A percentile compares a stretch with the other conserved stretches of the same genome.
phyloP scores from a whole-genome alignment of 2,329 filamentous ascomycete species.

The Calonectria honghensis region DNA sequence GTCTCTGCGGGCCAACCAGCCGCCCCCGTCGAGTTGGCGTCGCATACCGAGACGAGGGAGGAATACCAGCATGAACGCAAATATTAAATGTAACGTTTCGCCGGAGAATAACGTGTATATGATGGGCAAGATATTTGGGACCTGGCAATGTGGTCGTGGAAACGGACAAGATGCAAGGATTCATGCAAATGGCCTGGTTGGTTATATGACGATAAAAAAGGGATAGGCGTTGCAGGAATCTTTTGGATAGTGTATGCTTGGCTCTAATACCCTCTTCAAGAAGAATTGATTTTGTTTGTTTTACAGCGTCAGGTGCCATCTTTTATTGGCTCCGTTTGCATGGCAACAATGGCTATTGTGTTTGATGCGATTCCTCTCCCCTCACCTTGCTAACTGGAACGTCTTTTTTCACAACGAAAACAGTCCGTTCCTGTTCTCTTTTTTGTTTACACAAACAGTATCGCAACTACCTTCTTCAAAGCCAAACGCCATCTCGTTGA shows the following conservation, averaged over 20 bases:
- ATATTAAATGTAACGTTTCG: constrained; percentile 14
- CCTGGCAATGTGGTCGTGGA: neutral
- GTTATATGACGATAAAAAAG: constrained; percentile 29
- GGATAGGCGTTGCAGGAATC: constrained; percentile 29
- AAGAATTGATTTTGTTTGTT: constrained; percentile 21
- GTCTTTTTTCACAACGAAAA: neutral
- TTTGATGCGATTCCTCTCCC: constrained; percentile 11
- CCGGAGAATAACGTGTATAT: neutral
- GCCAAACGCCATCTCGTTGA: neutral
- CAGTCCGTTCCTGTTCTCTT: neutral
- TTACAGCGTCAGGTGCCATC: neutral
- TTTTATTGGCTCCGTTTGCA: neutral
- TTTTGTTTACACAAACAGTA: neutral
- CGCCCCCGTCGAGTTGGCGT: constrained; percentile 66
- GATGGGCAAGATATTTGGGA: neutral
- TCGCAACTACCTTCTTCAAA: neutral
- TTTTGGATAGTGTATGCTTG: constrained; percentile 33
- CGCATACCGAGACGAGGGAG: constrained; percentile 69
- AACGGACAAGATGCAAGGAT: constrained; percentile 13
- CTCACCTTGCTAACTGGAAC: neutral
- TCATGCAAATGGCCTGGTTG: constrained; percentile 6
- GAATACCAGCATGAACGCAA: constrained; percentile 59
- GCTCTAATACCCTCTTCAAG: constrained; percentile 40
- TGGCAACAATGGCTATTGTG: neutral
- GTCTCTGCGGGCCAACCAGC: constrained; percentile 65